Evolutionary conservation across 2,329 filamentous ascomycete species (phyloP).

Genomic region (Paraconiothyrium brasiliense): DNA sequence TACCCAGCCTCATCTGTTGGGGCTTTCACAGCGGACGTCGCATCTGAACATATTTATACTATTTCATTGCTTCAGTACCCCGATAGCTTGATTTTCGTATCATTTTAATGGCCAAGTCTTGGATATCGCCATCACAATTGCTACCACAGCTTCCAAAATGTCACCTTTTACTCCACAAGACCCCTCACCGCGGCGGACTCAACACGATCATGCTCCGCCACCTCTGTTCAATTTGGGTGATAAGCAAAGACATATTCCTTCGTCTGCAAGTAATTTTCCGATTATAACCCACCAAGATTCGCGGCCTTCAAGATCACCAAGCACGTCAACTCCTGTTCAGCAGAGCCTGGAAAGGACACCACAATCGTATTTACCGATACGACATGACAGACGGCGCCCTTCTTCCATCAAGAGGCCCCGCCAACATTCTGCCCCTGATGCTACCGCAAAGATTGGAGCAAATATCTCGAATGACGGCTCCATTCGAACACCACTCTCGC

Average conservation of each 20-base stretch:
- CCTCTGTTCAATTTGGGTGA: neutral
- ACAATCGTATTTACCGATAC: neutral
- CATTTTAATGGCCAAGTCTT: neutral
- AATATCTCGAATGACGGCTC: neutral
- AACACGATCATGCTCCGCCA: neutral
- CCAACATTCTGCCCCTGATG: neutral
- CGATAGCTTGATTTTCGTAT: neutral
- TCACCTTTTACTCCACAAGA: neutral
- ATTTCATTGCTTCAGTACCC: neutral
- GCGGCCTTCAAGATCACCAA: neutral
- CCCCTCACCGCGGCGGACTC: neutral
- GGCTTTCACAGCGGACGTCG: neutral
- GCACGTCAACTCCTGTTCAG: neutral
- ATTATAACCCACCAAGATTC: neutral
- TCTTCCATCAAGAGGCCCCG: neutral
- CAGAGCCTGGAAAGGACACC: neutral
- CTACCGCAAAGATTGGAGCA: neutral
- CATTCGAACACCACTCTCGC: neutral
- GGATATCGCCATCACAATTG: neutral
- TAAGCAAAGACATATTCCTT: neutral
- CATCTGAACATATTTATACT: neutral
- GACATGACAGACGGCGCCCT: neutral
- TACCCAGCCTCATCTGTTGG: neutral
- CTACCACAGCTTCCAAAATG: neutral
- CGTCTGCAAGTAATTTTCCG: neutral